Percentiles rank a stretch among this genome's conserved stretches.
phyloP scores from a whole-genome alignment of 169 alveolate genomes.

The Cryptosporidium sp. region DNA sequence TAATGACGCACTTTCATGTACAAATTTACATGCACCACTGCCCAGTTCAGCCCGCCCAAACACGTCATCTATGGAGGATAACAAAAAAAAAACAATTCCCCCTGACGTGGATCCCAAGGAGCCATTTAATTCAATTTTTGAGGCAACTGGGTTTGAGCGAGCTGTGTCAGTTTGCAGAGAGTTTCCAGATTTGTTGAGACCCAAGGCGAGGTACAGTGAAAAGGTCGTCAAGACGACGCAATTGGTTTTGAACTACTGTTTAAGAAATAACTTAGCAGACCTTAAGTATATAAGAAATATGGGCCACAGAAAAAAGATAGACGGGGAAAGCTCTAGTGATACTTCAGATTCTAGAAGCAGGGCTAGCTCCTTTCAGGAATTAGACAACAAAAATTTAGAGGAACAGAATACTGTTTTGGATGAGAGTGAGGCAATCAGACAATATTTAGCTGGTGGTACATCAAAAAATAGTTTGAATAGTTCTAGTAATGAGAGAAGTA shows the following conservation, averaged over 20 bases:
- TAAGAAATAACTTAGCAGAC: conserved; percentile 4
- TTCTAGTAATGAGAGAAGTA: neutral
- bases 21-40: neutral
- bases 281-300: neutral
- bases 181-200: conserved; percentile 43
- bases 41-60: neutral
- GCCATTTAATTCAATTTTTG: conserved; percentile 68
- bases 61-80: neutral
- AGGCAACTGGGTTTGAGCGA: conserved; percentile 27
- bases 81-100: neutral
- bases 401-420: conserved; percentile 1
- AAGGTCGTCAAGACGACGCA: conserved; percentile 21
- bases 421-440: neutral
- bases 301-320: neutral
- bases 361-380: neutral
- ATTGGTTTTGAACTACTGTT: conserved; percentile 38
- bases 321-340: neutral
- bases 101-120: conserved; percentile 58
- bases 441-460: neutral
- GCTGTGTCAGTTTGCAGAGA: conserved; percentile 58
- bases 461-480: neutral
- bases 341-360: neutral
- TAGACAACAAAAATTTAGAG: neutral
- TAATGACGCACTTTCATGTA: conserved; percentile 14
- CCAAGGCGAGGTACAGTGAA: conserved; percentile 39